phyloP scores from a whole-genome alignment of 2,329 filamentous ascomycete species.

The Sarocladium strictum region DNA sequence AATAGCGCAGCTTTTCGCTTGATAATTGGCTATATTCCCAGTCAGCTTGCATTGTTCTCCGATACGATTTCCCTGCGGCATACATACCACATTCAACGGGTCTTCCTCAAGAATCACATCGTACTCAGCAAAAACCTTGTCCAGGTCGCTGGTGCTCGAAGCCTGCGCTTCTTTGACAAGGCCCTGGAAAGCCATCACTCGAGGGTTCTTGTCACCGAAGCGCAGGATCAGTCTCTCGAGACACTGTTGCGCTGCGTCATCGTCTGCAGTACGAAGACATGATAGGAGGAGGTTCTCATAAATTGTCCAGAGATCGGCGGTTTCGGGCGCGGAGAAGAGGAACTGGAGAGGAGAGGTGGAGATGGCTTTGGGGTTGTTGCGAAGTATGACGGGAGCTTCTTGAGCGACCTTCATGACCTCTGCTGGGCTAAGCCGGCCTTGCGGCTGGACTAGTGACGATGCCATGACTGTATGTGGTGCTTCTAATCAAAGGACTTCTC shows the following conservation, averaged over 20 bases:
- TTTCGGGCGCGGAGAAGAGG: constrained; percentile 56
- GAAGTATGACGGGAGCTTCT: constrained; percentile 51
- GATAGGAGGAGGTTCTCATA: constrained; percentile 85
- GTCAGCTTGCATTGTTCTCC: not conserved
- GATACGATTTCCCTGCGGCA: not conserved
- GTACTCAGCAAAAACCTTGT: constrained; percentile 69
- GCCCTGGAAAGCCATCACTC: constrained; percentile 76
- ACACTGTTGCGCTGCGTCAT: constrained; percentile 67
- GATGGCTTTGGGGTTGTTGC: constrained; percentile 46
- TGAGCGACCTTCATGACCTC: constrained; percentile 54
- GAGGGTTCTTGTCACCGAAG: constrained; percentile 80
- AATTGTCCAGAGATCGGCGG: constrained; percentile 73
- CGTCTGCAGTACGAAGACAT: constrained; percentile 79
- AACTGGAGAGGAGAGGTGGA: constrained; percentile 48
- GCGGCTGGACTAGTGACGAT: constrained; percentile 49
- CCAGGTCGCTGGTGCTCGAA: constrained; percentile 56
- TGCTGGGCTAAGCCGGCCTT: constrained; percentile 48
- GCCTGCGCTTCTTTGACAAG: constrained; percentile 81
- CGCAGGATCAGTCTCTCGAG: constrained; percentile 70
- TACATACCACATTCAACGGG: constrained; percentile 70
- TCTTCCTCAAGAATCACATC: constrained; percentile 67
- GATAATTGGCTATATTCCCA: constrained; percentile 59
- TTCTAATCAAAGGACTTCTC: not conserved
- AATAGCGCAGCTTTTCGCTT: constrained; percentile 82
- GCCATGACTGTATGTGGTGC: constrained; percentile 33